Evolutionary conservation across 2,329 filamentous ascomycete genomes (phyloP), one percentile per base, ranked within the genome.

Genomic region (Monosporascus sp.): DNA sequence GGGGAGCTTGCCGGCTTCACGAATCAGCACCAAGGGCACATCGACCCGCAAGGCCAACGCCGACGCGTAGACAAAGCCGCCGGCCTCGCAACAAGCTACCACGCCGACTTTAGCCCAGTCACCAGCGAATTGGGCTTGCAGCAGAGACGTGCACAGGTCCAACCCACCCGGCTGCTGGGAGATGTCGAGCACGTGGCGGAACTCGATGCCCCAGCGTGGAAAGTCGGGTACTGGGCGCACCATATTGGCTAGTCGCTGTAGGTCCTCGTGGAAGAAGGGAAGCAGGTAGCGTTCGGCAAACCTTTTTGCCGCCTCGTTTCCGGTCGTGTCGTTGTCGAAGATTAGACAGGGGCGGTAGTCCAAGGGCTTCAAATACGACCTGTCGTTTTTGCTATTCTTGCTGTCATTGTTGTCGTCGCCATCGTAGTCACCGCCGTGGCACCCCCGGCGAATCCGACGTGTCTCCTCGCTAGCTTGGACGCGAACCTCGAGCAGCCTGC

Each of bases 101-200:
- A 61, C 70, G 51, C 72, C 65, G 22, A 84, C 58, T 47, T 71
- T 66, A 2, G 57, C 27, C 82, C 79, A 84, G 56, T 76, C 64
- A 24, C 73, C 73, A 0, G 50, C 43, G 57, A 81, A 81, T 51
- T 75, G 73, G 3, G 57, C 58, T 63, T 73, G 65, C 7, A 86
- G 63, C 37, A 86, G 67, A 59, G 72, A 74, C 1, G 73, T 73
- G 66, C 80, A 83, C 6, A 85, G 62, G 5, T 57, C 48, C 26
- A 86, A 63, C 5, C 83, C 83, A 47, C 71, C 73, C 0, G 69
- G 73, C 47, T 77, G 74, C 64, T 85, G 75, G 26, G 71, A 57
- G 54, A 86, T 82, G 59, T 70, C 70, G 46, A 87, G 78, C 2
- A 86, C 74, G 54, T 86, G 80, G 48, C 76, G 80, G 63, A 86